Base-by-base conservation (phyloP, 768 basidiomycete genomes). In the Boletus rufocinnamomeus region DNA sequence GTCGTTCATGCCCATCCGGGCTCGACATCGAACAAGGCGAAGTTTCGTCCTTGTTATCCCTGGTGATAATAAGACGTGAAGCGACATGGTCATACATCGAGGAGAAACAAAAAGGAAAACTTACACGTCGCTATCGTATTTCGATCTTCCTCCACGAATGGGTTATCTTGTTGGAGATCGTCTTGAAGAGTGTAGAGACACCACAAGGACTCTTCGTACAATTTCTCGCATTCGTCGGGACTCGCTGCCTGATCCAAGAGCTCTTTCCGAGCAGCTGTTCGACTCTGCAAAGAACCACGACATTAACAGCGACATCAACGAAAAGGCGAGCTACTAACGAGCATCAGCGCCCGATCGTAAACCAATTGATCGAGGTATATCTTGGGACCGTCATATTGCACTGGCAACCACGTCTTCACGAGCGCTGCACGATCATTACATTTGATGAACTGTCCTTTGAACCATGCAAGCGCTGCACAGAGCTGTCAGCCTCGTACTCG, bases 161-260 rank as follows among this genome's bases (percentile, higher is more conserved):
- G 90, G 68, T 92, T 93, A 16, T 86, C 89, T 10, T 80, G 83
- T 71, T 93, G 89, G 2, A 93, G 78, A 66, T 96, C 91, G 69
- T 98, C 97, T 69, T 95, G 88, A 9, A 98, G 79, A 0, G 94
- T 90, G 63, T 95, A 92, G 32, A 98, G 79, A 69, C 95, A 91
- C 93, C 94, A 97, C 9, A 98, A 73, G 0, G 93, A 93, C 66
- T 93, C 93, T 67, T 98, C 95, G 74, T 98, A 99, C 38, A 96
- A 79, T 71, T 89, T 90, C 78, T 97, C 93, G 71, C 94, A 95
- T 68, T 93, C 89, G 62, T 89, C 83, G 0, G 90, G 86, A 30
- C 83, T 83, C 45, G 80, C 79, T 40, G 86, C 87, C 68, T 89
- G 84, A 68, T 93, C 92, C 13, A 91, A 76, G 0, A 98, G 81